These are phyloP conservation scores for Magnaporthiopsis incrustans DNA, from an alignment of 2,329 filamentous ascomycete species.

Conservation along the genomic window DNA sequence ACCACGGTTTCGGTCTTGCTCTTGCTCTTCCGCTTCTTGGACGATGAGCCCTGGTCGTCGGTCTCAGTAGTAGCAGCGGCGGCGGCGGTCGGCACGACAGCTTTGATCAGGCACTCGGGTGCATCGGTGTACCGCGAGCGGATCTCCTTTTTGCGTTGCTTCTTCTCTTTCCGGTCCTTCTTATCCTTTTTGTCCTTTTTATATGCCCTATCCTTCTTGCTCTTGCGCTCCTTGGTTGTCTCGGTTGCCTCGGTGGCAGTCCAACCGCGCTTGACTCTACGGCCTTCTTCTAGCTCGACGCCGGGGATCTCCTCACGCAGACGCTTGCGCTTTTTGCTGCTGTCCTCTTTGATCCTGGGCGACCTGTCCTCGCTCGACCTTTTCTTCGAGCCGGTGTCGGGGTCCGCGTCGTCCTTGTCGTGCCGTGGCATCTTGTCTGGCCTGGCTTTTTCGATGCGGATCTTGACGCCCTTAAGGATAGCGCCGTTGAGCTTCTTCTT, in stretches of 20 bases:
- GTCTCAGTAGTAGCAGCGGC: conserved; percentile 15
- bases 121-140: conserved; percentile 75
- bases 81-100: conserved; percentile 48
- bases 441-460: conserved; percentile 74
- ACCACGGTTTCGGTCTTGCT: conserved; percentile 43
- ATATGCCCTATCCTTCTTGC: conserved; percentile 33
- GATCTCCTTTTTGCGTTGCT: conserved; percentile 46
- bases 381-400: conserved; percentile 13
- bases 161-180: conserved; percentile 44
- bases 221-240: conserved; percentile 35
- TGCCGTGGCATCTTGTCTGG: conserved; percentile 46
- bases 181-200: conserved; percentile 37
- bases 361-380: conserved; percentile 17
- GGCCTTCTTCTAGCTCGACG: conserved; percentile 61
- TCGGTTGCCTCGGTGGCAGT: conserved; percentile 55
- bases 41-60: conserved; percentile 35
- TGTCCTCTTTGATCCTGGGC: conserved; percentile 24
- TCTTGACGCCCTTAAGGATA: conserved; percentile 75
- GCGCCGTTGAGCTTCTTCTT: conserved; percentile 86
- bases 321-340: conserved; percentile 39
- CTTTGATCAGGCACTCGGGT: conserved; percentile 79
- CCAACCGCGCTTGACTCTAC: conserved; percentile 86
- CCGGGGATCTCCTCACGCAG: conserved; percentile 50
- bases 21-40: conserved; percentile 49
- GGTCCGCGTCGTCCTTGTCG: conserved; percentile 20